Conservation (phyloP, 1,284 basidiomycete genomes). For the Cerioporus squamosus region DNA sequence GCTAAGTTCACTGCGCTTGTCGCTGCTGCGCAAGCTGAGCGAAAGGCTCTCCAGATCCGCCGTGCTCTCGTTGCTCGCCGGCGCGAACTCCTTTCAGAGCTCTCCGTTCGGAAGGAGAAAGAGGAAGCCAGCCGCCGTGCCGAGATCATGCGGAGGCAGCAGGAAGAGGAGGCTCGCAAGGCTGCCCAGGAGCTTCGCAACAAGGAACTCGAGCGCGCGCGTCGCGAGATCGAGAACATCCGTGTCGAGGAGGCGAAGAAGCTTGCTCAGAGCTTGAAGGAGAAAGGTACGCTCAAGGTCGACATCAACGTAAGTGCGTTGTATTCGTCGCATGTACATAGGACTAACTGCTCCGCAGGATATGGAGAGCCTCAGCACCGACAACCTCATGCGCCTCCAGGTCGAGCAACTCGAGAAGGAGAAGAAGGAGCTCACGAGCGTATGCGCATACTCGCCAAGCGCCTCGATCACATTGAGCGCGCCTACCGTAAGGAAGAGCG, state of each 20-base stretch:
- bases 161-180: slow-evolving; percentile 74
- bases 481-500: slow-evolving; percentile 95
- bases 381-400: slow-evolving; percentile 89
- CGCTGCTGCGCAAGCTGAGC: slow-evolving; percentile 67
- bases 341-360: slow-evolving; percentile 50
- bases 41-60: slow-evolving; percentile 77
- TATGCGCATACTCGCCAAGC: slow-evolving; percentile 85
- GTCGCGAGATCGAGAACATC: slow-evolving; percentile 84
- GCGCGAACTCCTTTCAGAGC: slow-evolving; percentile 87
- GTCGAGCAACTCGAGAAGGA: slow-evolving; percentile 97
- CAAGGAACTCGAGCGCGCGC: slow-evolving; percentile 80
- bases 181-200: slow-evolving; percentile 72
- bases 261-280: slow-evolving; percentile 86
- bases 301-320: slow-evolving; percentile 70
- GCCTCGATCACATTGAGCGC: slow-evolving; percentile 95
- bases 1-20: slow-evolving; percentile 60
- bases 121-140: slow-evolving; percentile 86
- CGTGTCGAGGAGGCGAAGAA: slow-evolving; percentile 88
- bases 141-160: slow-evolving; percentile 71
- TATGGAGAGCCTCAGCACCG: slow-evolving; percentile 85
- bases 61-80: slow-evolving; percentile 87
- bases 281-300: slow-evolving; percentile 86
- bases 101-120: slow-evolving; percentile 87
- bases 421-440: slow-evolving; percentile 89
- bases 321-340: not conserved